Conservation (phyloP, 257 asterid species). For the Echites panduratus region DNA sequence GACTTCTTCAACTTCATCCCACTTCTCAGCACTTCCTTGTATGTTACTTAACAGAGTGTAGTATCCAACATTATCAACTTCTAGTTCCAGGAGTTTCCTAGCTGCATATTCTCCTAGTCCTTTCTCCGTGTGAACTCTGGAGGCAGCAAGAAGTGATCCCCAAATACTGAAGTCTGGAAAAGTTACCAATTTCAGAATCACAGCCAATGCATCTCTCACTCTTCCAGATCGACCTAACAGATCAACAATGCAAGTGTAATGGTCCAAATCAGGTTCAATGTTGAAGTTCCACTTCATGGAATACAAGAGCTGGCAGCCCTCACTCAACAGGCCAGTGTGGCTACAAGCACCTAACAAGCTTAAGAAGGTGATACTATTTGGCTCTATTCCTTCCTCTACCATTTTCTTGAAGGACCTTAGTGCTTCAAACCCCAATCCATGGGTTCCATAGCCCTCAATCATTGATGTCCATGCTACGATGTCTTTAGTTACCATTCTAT, state of each 20-base stretch:
- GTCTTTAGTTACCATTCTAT: slow-evolving; percentile 31
- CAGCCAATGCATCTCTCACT: slow-evolving; percentile 35
- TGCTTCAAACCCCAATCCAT: slow-evolving; percentile 40
- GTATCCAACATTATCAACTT: slow-evolving; percentile 35
- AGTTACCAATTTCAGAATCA: slow-evolving; percentile 26
- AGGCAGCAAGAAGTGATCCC: slow-evolving; percentile 44
- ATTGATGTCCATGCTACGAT: slow-evolving; percentile 43
- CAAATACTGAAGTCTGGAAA: slow-evolving; percentile 41
- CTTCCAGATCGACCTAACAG: slow-evolving; percentile 41
- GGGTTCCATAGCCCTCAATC: slow-evolving; percentile 49
- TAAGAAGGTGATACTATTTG: slow-evolving; percentile 37
- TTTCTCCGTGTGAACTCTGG: slow-evolving; percentile 28
- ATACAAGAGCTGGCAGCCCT: slow-evolving; percentile 26
- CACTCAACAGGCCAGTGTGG: slow-evolving; percentile 39
- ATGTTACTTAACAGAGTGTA: slow-evolving; percentile 32
- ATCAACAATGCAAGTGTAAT: slow-evolving; percentile 50
- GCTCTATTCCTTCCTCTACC: slow-evolving; percentile 34
- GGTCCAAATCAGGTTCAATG: slow-evolving; percentile 37
- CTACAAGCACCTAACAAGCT: slow-evolving; percentile 46
- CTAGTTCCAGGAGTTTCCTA: slow-evolving; percentile 27
- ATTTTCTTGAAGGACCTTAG: slow-evolving; percentile 28
- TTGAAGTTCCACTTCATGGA: slow-evolving; percentile 32
- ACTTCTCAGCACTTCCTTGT: slow-evolving; percentile 30
- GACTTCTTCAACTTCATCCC: slow-evolving; percentile 38
- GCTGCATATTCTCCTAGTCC: slow-evolving; percentile 30